Conservation (phyloP, 768 basidiomycete species). For the Pulveroboletus frians region DNA sequence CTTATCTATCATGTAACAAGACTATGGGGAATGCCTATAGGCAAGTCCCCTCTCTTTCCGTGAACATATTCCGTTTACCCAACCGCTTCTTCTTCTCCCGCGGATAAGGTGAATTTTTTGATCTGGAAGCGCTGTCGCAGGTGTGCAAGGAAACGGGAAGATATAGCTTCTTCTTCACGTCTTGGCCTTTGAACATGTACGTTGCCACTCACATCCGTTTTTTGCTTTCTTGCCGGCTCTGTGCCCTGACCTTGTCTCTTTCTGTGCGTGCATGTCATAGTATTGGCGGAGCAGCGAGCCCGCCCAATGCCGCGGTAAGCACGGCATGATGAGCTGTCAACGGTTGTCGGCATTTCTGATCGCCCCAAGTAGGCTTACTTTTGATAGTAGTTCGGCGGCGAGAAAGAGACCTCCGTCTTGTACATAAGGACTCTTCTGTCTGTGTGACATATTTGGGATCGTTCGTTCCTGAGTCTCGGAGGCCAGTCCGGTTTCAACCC, state of each 20-base stretch:
- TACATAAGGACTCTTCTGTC: neutral
- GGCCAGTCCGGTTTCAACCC: neutral
- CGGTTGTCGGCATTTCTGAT: neutral
- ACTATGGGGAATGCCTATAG: constrained; percentile 72
- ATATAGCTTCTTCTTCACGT: constrained; percentile 74
- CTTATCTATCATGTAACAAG: constrained; percentile 18
- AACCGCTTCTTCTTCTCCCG: neutral
- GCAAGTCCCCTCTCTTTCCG: constrained; percentile 26
- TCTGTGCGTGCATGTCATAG: constrained; percentile 16
- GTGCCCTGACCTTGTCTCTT: neutral
- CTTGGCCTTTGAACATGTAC: constrained; percentile 70
- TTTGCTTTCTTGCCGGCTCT: neutral
- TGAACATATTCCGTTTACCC: neutral
- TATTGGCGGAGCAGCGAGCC: constrained; percentile 64
- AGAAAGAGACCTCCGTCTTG: neutral
- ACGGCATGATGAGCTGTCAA: no score
- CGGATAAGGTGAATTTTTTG: constrained; percentile 60
- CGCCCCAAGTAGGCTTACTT: constrained; percentile 23
- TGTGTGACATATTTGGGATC: neutral
- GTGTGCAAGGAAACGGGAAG: constrained; percentile 52
- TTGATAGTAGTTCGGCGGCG: constrained; percentile 6
- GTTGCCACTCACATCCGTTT: constrained; percentile 18
- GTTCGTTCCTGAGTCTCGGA: neutral
- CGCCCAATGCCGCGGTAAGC: constrained; percentile 66
- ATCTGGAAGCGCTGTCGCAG: constrained; percentile 57